A percentile compares a stretch with the other conserved stretches of the same genome.
Conservation (phyloP, 257 asterid genomes). For the Lithospermum erythrorhizon region DNA sequence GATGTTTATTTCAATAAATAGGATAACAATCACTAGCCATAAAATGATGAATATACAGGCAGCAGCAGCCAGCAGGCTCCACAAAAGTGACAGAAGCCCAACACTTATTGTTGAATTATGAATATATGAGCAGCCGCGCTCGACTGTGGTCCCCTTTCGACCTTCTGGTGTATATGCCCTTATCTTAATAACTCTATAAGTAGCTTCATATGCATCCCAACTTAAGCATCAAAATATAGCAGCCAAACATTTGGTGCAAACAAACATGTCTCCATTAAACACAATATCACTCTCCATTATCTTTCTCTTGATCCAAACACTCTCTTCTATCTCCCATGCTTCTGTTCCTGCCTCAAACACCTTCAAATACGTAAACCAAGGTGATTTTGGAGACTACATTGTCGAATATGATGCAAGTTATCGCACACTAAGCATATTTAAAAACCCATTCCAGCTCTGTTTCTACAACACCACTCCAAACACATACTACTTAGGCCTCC, state of each 20-base stretch:
- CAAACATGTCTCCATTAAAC: neutral
- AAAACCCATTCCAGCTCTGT: constrained; percentile 10
- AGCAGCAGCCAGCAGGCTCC: too few relatives aligned
- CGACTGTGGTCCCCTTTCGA: too few relatives aligned
- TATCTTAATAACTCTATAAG: neutral
- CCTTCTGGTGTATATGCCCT: too few relatives aligned
- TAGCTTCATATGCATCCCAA: neutral
- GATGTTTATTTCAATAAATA: too few relatives aligned
- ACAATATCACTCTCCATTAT: neutral
- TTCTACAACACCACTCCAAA: constrained; percentile 19
- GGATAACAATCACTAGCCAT: too few relatives aligned
- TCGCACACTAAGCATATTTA: neutral
- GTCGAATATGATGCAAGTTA: constrained; percentile 10
- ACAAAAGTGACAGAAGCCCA: too few relatives aligned
- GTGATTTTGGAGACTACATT: constrained; percentile 8
- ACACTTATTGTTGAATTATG: too few relatives aligned
- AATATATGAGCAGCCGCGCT: too few relatives aligned
- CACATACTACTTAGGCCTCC: constrained; percentile 10
- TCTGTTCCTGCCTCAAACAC: constrained; percentile 10
- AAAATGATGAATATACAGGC: too few relatives aligned
- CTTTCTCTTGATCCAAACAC: constrained; percentile 4
- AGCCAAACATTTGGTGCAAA: neutral
- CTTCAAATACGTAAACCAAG: constrained; percentile 15
- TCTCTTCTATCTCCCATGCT: constrained; percentile 10
- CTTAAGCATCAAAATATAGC: neutral